phyloP scores from a whole-genome alignment of 2,329 filamentous ascomycete species.

The Trichoderma polysporum region DNA sequence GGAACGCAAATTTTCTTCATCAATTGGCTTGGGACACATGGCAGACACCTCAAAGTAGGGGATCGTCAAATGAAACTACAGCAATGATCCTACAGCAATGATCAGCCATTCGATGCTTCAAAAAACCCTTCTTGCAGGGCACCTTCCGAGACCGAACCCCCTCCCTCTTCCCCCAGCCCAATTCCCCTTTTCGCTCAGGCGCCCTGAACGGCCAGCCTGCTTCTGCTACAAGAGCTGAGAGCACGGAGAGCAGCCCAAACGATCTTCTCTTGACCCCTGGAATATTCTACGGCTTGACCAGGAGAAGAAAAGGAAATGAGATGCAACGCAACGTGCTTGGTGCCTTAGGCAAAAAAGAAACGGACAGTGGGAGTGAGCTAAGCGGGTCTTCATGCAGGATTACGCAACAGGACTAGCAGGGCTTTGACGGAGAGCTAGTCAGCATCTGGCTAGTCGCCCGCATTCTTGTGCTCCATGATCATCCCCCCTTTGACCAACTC shows the following conservation, averaged over 20 bases:
- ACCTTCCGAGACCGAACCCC: conserved; percentile 17
- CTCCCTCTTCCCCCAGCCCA: background rate
- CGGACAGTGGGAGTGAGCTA: background rate
- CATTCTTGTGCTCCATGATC: background rate
- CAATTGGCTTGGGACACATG: conserved; percentile 18
- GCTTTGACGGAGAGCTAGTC: background rate
- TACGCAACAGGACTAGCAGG: conserved; percentile 2
- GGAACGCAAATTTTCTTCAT: conserved; percentile 10
- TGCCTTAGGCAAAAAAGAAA: conserved; percentile 18
- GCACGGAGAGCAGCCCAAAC: background rate
- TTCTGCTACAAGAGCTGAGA: background rate
- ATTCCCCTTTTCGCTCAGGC: conserved; percentile 9
- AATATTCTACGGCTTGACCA: conserved; percentile 5
- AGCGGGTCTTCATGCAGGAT: conserved; percentile 2
- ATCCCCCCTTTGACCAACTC: conserved; percentile 6
- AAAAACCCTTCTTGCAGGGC: conserved; percentile 4
- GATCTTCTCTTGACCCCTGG: conserved; percentile 15
- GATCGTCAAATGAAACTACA: background rate
- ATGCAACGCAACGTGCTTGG: background rate
- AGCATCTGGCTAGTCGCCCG: background rate
- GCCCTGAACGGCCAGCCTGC: background rate
- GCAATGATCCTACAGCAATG: background rate
- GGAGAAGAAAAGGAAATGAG: conserved; percentile 9
- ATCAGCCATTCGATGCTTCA: conserved; percentile 11
- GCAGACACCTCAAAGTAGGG: background rate